These are phyloP conservation scores for Boletus tylopilopsis DNA, from an alignment of 768 basidiomycete genomes.

Conservation along the genomic window DNA sequence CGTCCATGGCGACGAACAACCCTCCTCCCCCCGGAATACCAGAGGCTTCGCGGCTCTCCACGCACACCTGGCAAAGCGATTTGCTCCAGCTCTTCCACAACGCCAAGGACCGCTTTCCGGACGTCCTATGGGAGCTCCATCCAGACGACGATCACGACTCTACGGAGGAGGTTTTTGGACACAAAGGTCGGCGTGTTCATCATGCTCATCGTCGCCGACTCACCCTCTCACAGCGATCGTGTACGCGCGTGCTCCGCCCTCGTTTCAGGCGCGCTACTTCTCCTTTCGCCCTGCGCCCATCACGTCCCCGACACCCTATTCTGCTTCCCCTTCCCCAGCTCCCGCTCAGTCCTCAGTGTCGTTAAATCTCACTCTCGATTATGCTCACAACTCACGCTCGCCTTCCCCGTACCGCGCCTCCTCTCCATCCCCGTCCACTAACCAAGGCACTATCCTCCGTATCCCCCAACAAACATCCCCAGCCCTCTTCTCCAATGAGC, in stretches of 20 bases:
- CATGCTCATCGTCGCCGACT: neutral
- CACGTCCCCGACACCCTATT: slow-evolving; percentile 47
- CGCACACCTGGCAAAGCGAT: slow-evolving; percentile 75
- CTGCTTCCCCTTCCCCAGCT: slow-evolving; percentile 45
- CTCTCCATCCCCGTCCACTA: slow-evolving; percentile 46
- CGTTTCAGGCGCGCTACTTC: slow-evolving; percentile 88
- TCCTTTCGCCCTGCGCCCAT: slow-evolving; percentile 61
- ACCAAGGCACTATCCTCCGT: slow-evolving; percentile 48
- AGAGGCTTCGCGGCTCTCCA: slow-evolving; percentile 67
- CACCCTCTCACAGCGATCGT: slow-evolving; percentile 64
- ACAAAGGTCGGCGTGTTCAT: slow-evolving; percentile 68
- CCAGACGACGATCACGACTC: slow-evolving; percentile 49
- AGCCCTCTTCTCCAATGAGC: slow-evolving; percentile 80
- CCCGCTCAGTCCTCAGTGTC: slow-evolving; percentile 63
- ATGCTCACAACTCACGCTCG: slow-evolving; percentile 38
- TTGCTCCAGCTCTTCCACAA: slow-evolving; percentile 71
- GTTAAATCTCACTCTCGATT: slow-evolving; percentile 45
- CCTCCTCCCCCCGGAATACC: slow-evolving; percentile 29
- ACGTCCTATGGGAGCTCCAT: slow-evolving; percentile 89
- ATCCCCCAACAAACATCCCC: slow-evolving; percentile 69
- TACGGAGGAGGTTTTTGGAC: slow-evolving; percentile 75
- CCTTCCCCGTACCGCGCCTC: slow-evolving; percentile 43
- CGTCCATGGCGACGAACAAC: slow-evolving; percentile 26
- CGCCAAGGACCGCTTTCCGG: slow-evolving; percentile 92
- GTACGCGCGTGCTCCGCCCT: slow-evolving; percentile 90